Base-by-base conservation (phyloP, 129 eudicot genomes). In the Centaurea solstitialis region DNA sequence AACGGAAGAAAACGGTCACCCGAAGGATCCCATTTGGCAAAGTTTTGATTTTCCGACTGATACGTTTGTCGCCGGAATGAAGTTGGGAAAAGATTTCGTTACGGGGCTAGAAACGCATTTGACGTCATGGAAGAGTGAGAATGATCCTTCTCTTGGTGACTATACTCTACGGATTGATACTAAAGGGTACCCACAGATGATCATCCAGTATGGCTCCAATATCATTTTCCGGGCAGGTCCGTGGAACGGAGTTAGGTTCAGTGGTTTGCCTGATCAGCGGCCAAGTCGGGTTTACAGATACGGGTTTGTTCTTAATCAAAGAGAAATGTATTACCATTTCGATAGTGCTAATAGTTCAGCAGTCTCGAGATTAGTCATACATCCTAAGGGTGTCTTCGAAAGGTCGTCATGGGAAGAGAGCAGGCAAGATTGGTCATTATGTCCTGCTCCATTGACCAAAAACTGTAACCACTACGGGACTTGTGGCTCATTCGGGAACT, bases 31-130 rank as follows among this genome's bases (percentile, higher is more conserved):
- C 30, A 9, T 82, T 6, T 87, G 93, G 87, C 90, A 89, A 80
- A 89, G 90, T 62, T 87, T 89, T 53, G 81, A 87, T 69, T 78
- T 74, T 80, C 82, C 87, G 0, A 80, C 85, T 0, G 87, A 90
- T 39, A 83, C 86, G 3, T 11, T 83, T 4, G 62, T 90, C 40
- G 87, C 94, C 5, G 88, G 88, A 17, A 81, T 81, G 91, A 86
- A 83, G 76, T 9, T 72, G 4, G 87, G 88, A 10, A 37, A 50
- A 76, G 76, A 80, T 62, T 85, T 81, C 4, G 67, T 62, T 3
- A 83, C 75, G 7, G 77, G 80, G 39, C 9, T n/a, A 0, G 70
- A 84, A 8, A 39, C 53, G 23, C 69, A 69, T 59, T 37, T 79
- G 21, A 62, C 87, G 0, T 85, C 93, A 7, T 77, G 89, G 88